Base-by-base conservation (phyloP, 371 early-diverging fungal species). In the Parasitella parasitica region DNA sequence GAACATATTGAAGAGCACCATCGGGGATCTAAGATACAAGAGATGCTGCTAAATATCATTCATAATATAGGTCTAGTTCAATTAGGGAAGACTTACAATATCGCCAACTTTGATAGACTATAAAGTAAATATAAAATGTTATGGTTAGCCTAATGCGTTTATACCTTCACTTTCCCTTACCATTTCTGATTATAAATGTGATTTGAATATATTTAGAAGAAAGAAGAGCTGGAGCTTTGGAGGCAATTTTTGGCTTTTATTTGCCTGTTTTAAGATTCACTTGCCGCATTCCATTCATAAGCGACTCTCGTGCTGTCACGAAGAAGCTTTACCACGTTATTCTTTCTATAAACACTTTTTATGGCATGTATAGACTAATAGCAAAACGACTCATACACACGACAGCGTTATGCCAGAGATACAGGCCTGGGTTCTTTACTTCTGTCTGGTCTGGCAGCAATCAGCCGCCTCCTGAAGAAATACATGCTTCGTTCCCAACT, bases 1-100 rank as follows among this genome's bases (percentile, higher is more conserved):
- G 70, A 3, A 73, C 73, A 34, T 73, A 73, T 15, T 66, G 61
- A 39, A 73, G 67, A n/a, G 39, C 41, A 12, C 57, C 73, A 16
- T 73, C 70, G 39, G 73, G 73, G 27, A 73, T 66, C 73, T 69
- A 37, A 12, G 5, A 38, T 6, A 16, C 16, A 13, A 3, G n/a
- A n/a, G 15, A 38, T 38, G 38, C n/a, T n/a, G n/a, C n/a, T n/a
- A n/a, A n/a, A n/a, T n/a, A n/a, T n/a, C n/a, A n/a, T n/a, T n/a
- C n/a, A n/a, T n/a, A n/a, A n/a, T n/a, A 16, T 9, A 41, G 16
- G 20, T 1, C 20, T 16, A 6, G 20, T 20, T 20, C 8, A 9
- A 18, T 18, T 24, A 22, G 43, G 12, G 6, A 22, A 41, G 34
- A 57, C 70, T 66, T 67, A 71, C 71, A 56, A 35, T 59, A 54